Percentiles rank a stretch among this genome's conserved stretches.
Conservation (phyloP, 1,139 yeast genomes). For the Geotrichum histeridarum region DNA sequence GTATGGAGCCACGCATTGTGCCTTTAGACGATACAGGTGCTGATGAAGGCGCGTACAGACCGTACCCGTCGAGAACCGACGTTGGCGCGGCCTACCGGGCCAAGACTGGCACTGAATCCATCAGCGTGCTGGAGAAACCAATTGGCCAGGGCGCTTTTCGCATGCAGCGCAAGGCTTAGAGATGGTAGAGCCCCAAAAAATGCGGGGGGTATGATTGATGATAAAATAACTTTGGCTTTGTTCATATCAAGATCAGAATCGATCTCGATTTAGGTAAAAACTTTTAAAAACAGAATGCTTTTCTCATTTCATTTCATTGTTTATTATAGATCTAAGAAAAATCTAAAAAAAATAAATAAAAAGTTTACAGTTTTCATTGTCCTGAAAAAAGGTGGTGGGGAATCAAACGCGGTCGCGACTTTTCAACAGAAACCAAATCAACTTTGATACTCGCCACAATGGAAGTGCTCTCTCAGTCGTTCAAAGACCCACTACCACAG, state of each 20-base stretch:
- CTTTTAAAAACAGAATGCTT: too few species aligned
- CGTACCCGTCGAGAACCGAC: neutral
- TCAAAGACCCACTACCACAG: conserved; percentile 8
- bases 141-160: conserved; percentile 24
- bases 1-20: conserved; percentile 19
- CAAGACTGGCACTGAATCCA: conserved; percentile 8
- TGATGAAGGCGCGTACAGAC: conserved; percentile 1
- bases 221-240: too few species aligned
- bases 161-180: conserved; percentile 13
- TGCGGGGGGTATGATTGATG: too few species aligned
- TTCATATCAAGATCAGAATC: too few species aligned
- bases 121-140: conserved; percentile 23
- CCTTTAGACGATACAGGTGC: conserved; percentile 17
- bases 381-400: too few species aligned
- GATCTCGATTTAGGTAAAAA: too few species aligned
- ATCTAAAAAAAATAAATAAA: too few species aligned
- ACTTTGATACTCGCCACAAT: neutral
- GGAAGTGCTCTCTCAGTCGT: conserved; percentile 6
- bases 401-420: too few species aligned
- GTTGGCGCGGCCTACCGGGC: conserved; percentile 3
- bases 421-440: neutral
- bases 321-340: too few species aligned
- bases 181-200: too few species aligned
- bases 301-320: too few species aligned
- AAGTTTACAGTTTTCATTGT: too few species aligned